Evolutionary conservation across 2,329 filamentous ascomycete species (phyloP), one percentile per base, ranked within the genome.

Genomic region (Verticillium nubilum): DNA sequence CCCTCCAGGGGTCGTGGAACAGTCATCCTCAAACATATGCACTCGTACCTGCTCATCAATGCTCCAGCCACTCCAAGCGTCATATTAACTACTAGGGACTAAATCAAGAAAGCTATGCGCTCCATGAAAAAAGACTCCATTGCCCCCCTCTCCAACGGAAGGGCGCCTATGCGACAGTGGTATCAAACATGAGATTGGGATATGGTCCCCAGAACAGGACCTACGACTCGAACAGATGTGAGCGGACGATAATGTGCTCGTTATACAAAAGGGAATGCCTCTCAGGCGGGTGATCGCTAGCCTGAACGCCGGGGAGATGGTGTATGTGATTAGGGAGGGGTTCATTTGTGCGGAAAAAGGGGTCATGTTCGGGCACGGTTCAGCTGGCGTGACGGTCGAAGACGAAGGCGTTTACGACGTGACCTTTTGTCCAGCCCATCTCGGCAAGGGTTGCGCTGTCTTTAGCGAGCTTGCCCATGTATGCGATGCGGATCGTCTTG

Each of bases 381-480:
- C 42, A 47, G 42, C 42, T 23, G n/a, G 42, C 19, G 5, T 75
- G 79, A 64, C 73, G 72, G 61, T 79, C 73, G 67, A 84, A 87
- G 58, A 95, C 84, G 60, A 95, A 78, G 25, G 88, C 92, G 70
- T 93, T 95, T 58, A 96, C 76, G 33, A 95, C 79, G 69, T 95
- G 83, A 35, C 86, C 89, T 62, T 83, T 80, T 66, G 86, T 84
- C 90, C 91, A 97, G 55, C 89, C 89, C 66, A 95, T 89, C 3
- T 82, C 81, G 52, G 78, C 73, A 19, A 97, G 76, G 1, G 87
- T 81, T 23, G 83, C 71, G 58, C 81, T 80, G 64, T 94, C 90
- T 64, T 87, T 86, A 53, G 97, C 81, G 56, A 93, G 84, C 70
- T 87, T 91, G 65, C 93, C 93, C 73, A 95, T 82, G 71, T 96